These are phyloP conservation scores for Aureobasidium namibiae DNA, from an alignment of 2,329 filamentous ascomycete genomes.

Conservation along the genomic window DNA sequence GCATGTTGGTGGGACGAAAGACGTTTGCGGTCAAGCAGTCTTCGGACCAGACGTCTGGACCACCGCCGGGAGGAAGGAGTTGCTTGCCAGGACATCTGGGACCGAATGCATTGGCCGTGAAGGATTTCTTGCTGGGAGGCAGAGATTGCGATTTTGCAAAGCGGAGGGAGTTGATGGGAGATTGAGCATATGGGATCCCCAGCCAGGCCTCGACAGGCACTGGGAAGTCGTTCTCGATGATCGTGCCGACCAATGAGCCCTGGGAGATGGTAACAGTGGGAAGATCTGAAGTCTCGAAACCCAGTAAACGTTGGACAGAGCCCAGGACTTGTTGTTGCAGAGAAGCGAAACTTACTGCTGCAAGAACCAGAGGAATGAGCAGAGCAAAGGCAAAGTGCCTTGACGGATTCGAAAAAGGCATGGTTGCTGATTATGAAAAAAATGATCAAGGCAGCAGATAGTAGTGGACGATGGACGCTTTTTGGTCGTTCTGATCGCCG, in stretches of 20 bases:
- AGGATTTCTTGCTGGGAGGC: slow-evolving; percentile 27
- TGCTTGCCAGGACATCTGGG: slow-evolving; percentile 22
- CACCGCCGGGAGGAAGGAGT: neutral
- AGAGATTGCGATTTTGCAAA: slow-evolving; percentile 32
- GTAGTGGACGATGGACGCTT: neutral
- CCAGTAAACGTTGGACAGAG: neutral
- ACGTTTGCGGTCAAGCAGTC: slow-evolving; percentile 55
- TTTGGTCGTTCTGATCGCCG: neutral
- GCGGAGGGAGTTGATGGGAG: slow-evolving; percentile 18
- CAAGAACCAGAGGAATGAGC: neutral
- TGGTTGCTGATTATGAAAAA: neutral
- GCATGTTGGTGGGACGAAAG: slow-evolving; percentile 38
- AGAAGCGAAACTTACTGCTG: neutral
- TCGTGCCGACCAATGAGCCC: slow-evolving; percentile 19
- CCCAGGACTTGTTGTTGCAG: slow-evolving; percentile 3
- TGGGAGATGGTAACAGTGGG: slow-evolving; percentile 17
- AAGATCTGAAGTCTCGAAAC: neutral
- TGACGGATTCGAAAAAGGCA: neutral
- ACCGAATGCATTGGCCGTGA: slow-evolving; percentile 24
- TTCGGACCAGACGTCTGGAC: slow-evolving; percentile 28
- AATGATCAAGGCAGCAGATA: neutral
- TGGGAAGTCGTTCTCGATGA: slow-evolving; percentile 18
- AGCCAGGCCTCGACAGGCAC: slow-evolving; percentile 21
- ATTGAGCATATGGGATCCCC: slow-evolving; percentile 20
- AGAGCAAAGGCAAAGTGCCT: neutral